phyloP scores from a whole-genome alignment of 345 rosid species.

The Salix viminalis region DNA sequence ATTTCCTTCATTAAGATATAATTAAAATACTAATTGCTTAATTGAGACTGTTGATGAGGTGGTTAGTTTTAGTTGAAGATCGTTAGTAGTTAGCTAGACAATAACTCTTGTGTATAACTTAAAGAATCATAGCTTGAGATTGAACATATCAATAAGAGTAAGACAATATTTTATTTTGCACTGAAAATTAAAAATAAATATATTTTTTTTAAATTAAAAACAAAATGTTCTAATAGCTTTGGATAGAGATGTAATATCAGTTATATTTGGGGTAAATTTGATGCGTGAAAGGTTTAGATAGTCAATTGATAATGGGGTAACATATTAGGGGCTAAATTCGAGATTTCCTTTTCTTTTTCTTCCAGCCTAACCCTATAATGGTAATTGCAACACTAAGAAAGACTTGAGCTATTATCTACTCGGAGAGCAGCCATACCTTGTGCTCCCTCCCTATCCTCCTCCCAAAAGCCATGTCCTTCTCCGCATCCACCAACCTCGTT shows the following conservation, averaged over 20 bases:
- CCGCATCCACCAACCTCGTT: conserved; percentile 15
- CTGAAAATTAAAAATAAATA: too few species aligned
- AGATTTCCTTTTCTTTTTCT: not conserved
- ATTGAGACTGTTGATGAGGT: too few species aligned
- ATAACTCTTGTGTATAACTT: too few species aligned
- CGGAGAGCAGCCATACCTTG: not conserved
- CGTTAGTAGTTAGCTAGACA: too few species aligned
- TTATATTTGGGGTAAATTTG: not conserved
- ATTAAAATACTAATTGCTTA: too few species aligned
- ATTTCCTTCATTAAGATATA: too few species aligned
- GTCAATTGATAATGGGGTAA: not conserved
- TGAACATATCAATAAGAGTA: too few species aligned
- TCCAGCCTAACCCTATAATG: not conserved
- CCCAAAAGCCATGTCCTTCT: conserved; percentile 17
- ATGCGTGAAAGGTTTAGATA: not conserved
- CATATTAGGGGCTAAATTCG: not conserved
- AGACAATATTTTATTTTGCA: too few species aligned
- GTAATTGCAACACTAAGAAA: not conserved
- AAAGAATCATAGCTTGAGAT: too few species aligned
- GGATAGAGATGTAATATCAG: not conserved
- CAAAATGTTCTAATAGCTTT: too few species aligned
- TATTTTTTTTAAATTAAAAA: too few species aligned
- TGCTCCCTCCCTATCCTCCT: not conserved
- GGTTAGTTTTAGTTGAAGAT: too few species aligned
- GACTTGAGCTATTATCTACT: not conserved